phyloP scores from a whole-genome alignment of 164 flowering plant genomes.

The Cinnamomum micranthum region DNA sequence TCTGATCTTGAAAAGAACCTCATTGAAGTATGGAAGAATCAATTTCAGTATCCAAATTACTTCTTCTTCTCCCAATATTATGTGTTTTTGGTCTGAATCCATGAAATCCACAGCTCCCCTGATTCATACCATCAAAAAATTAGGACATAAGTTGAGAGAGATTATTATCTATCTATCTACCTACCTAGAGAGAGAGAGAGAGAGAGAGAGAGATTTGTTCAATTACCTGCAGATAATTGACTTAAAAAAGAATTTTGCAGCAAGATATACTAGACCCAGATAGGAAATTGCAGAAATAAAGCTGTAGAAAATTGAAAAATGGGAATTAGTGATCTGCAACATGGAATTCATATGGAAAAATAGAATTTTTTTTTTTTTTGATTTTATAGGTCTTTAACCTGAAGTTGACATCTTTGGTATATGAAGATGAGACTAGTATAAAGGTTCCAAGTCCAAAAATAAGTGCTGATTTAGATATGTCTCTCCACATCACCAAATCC shows the following conservation, averaged over 20 bases:
- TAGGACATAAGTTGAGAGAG: background rate
- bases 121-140: background rate
- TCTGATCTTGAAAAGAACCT: constrained; percentile 51
- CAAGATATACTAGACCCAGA: constrained; percentile 68
- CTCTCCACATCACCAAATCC: constrained; percentile 94
- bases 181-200: background rate
- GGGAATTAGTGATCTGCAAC: background rate
- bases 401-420: constrained; percentile 63
- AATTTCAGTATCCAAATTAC: constrained; percentile 62
- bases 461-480: constrained; percentile 70
- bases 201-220: too few species aligned
- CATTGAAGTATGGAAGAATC: constrained; percentile 78
- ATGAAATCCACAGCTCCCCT: constrained; percentile 44
- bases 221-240: constrained; percentile 61
- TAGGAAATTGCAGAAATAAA: constrained; percentile 71
- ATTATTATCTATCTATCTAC: too few species aligned
- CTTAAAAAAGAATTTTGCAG: constrained; percentile 61
- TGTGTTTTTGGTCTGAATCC: constrained; percentile 25
- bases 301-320: constrained; percentile 37
- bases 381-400: constrained; percentile 42
- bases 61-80: constrained; percentile 70
- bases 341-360: background rate
- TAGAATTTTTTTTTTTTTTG: too few species aligned
- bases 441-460: constrained; percentile 75
- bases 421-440: constrained; percentile 57